phyloP scores from a whole-genome alignment of 306 rosid species.

The Hippophae rhamnoides region DNA sequence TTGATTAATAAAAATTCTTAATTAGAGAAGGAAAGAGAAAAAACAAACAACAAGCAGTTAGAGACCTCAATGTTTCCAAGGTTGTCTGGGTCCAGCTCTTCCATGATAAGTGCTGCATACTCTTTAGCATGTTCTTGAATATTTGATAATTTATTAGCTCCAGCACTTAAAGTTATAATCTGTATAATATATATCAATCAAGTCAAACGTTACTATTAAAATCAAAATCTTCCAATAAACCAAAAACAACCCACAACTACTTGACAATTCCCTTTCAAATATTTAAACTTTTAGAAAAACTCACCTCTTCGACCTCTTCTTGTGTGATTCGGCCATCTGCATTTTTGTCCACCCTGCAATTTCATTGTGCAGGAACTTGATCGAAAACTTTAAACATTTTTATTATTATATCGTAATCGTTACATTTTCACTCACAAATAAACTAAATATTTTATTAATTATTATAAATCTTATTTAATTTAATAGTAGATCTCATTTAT shows the following conservation, averaged over 20 bases:
- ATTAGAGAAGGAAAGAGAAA: too few relatives aligned
- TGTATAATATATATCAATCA: slow-evolving; percentile 12
- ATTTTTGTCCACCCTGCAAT: slow-evolving; percentile 80
- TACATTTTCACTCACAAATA: too few relatives aligned
- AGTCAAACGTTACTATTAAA: background rate
- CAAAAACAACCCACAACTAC: too few relatives aligned
- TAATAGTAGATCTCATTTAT: too few relatives aligned
- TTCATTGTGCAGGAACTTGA: background rate
- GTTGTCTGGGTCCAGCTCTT: slow-evolving; percentile 76
- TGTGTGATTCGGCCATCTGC: slow-evolving; percentile 77
- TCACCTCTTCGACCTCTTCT: slow-evolving; percentile 81
- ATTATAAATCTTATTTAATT: too few relatives aligned
- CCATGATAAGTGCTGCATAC: slow-evolving; percentile 89
- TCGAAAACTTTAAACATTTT: too few relatives aligned
- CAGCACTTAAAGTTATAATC: slow-evolving; percentile 75
- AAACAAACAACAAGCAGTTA: background rate
- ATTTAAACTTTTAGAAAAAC: background rate
- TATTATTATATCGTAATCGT: too few relatives aligned
- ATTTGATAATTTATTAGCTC: slow-evolving; percentile 72
- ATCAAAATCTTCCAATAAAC: too few relatives aligned
- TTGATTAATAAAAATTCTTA: background rate
- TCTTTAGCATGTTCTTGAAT: slow-evolving; percentile 71
- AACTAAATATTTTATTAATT: too few relatives aligned
- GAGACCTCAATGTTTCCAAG: slow-evolving; percentile 66
- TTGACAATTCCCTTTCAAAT: too few relatives aligned